Evolutionary conservation across 2,329 filamentous ascomycete species (phyloP).

Genomic region (Penicillium hordei): DNA sequence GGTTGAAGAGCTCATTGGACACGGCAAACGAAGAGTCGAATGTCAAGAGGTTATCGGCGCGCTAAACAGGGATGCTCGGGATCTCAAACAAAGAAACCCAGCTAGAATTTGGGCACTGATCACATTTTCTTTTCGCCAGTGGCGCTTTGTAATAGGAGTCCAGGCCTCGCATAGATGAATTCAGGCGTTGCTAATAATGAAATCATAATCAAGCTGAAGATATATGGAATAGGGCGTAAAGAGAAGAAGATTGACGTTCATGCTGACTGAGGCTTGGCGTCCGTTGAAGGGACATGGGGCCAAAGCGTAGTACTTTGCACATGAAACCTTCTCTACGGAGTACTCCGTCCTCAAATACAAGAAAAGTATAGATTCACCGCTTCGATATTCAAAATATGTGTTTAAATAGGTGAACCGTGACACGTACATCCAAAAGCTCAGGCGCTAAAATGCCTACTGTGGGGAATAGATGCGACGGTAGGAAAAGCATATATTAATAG

Average conservation of each 20-base stretch:
- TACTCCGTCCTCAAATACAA: background rate
- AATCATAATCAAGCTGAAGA: background rate
- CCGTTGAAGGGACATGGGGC: background rate
- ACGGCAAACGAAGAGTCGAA: background rate
- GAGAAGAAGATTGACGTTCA: background rate
- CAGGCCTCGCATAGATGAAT: background rate
- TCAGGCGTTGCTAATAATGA: background rate
- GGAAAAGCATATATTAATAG: background rate
- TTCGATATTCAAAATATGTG: background rate
- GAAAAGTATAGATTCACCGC: background rate
- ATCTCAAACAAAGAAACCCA: constrained; percentile 13
- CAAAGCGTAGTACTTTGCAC: background rate
- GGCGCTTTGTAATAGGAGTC: background rate
- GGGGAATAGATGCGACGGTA: background rate
- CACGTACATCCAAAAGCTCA: background rate
- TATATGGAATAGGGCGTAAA: background rate
- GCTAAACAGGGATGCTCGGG: constrained; percentile 6
- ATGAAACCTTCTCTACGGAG: background rate
- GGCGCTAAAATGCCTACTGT: background rate
- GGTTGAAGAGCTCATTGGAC: background rate
- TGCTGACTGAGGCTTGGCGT: background rate
- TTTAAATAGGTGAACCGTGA: background rate
- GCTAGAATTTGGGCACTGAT: background rate
- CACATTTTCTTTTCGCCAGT: background rate
- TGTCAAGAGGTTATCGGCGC: background rate